Base-by-base conservation (phyloP, 129 eudicot species). In the Ambrosia artemisiifolia region DNA sequence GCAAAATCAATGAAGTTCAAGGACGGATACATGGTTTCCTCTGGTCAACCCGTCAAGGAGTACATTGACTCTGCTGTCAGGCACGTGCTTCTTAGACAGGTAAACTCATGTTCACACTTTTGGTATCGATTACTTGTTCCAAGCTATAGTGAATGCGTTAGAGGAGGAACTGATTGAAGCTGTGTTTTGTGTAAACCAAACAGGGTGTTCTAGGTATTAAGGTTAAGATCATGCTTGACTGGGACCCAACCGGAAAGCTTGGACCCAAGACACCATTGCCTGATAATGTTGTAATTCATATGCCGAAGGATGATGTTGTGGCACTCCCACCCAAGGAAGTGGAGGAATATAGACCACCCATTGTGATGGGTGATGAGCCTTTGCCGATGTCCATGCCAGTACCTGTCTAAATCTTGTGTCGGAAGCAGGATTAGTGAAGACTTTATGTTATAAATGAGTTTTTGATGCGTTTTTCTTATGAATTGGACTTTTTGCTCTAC, bases 1-100 rank as follows among this genome's bases (percentile, higher is more conserved):
- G 95, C 95, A 3, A 88, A 88, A 42, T 81, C 95, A 61, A 88
- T 88, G 95, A 88, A 88, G 75, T 88, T 88, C 66, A 88, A 85
- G 85, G 91, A 88, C 32, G 95, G 95, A 1, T 88, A 85, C 80
- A 88, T 88, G 91, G 86, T 88, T 0, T 85, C 91, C 11, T 88
- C 91, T 20, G 95, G 95, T 56, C 91, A 88, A 64, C 95, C 95
- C 0, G 88, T 88, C 6, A 83, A 83, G 67, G 95, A 88, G 74
- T 88, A 88, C 67, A 88, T 85, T 1, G 91, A 85, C 82, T 83
- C 91, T n/a, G 95, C 95, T 81, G 91, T 88, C 35, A 81, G 91
- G 24, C 95, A 88, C 18, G 95, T 88, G 17, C 91, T 88, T 69
- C 86, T 88, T 13, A 81, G 95, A 73, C 91, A 88, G 91, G 95